A percentile compares a stretch with the other conserved stretches of the same genome.
Conservation (phyloP, 192 early-diverging fungal genomes). For the Podila minutissima region DNA sequence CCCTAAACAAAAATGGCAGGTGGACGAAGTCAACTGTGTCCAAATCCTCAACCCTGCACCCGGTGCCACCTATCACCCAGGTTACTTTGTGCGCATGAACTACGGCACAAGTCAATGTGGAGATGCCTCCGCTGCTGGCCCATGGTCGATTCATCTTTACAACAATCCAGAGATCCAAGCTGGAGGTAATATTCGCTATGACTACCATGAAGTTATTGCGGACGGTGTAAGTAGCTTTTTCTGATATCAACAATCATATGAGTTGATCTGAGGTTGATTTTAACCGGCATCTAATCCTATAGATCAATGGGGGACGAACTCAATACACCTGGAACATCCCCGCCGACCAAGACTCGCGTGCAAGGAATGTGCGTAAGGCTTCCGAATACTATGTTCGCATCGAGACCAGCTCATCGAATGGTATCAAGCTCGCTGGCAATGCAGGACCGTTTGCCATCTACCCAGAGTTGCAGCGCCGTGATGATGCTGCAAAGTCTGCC, state of each 20-base stretch:
- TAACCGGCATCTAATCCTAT: neutral
- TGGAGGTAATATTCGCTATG: constrained; percentile 9
- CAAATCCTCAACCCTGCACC: constrained; percentile 29
- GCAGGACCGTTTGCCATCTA: constrained; percentile 29
- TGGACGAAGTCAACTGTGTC: constrained; percentile 33
- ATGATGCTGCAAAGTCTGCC: neutral
- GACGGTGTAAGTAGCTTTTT: constrained; percentile 16
- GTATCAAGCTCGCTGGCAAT: constrained; percentile 35
- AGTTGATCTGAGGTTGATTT: too few species aligned
- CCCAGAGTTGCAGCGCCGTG: constrained; percentile 12
- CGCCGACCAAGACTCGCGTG: neutral
- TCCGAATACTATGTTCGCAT: constrained; percentile 35
- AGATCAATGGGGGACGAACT: constrained; percentile 12
- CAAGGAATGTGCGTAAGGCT: constrained; percentile 12
- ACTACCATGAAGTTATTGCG: constrained; percentile 38
- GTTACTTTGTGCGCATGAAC: constrained; percentile 27
- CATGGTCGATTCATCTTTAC: constrained; percentile 37
- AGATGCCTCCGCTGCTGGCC: constrained; percentile 4
- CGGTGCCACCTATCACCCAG: constrained; percentile 24
- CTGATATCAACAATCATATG: too few species aligned
- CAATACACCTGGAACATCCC: constrained; percentile 39
- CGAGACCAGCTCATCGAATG: constrained; percentile 14
- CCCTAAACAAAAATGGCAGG: constrained; percentile 33
- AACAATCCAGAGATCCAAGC: constrained; percentile 32
- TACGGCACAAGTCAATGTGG: constrained; percentile 21